Conservation (phyloP, 1,139 yeast species). For the Taphrina populina region DNA sequence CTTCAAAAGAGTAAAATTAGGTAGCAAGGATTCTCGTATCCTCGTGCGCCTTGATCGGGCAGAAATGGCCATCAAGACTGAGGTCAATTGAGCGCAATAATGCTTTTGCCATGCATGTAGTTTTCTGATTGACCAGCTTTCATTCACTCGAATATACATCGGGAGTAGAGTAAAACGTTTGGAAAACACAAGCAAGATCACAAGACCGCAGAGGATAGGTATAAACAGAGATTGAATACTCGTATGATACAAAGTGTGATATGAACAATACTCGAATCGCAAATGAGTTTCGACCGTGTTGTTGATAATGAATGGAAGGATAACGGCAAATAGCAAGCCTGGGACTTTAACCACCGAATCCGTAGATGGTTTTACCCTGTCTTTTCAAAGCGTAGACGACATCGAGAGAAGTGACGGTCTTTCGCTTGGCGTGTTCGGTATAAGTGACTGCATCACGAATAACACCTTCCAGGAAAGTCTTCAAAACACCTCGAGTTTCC, state of each 20-base stretch:
- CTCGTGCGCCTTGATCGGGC: too few relatives aligned
- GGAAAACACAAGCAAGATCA: too few relatives aligned
- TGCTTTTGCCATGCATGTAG: too few relatives aligned
- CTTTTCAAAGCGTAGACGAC: constrained; percentile 99
- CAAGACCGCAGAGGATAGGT: too few relatives aligned
- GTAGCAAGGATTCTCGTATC: too few relatives aligned
- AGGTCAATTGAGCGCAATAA: too few relatives aligned
- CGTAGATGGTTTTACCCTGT: constrained; percentile 99
- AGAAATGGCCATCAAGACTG: too few relatives aligned
- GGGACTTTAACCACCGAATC: constrained; percentile 90
- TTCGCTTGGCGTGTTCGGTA: constrained; percentile 99
- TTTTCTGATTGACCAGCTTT: too few relatives aligned
- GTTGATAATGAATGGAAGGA: neutral
- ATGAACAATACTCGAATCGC: constrained; percentile 12
- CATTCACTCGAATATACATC: too few relatives aligned
- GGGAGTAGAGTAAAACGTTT: too few relatives aligned
- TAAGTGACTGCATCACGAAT: constrained; percentile 98
- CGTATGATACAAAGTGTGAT: neutral
- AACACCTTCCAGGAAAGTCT: constrained; percentile 93
- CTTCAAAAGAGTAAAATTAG: too few relatives aligned
- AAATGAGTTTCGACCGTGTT: neutral
- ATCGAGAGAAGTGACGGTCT: constrained; percentile 97
- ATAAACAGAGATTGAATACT: too few relatives aligned
- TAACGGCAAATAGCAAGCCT: neutral
- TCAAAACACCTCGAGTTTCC: constrained; percentile 95